Conservation (phyloP, 805 yeast species). For the Candida lessepsii region DNA sequence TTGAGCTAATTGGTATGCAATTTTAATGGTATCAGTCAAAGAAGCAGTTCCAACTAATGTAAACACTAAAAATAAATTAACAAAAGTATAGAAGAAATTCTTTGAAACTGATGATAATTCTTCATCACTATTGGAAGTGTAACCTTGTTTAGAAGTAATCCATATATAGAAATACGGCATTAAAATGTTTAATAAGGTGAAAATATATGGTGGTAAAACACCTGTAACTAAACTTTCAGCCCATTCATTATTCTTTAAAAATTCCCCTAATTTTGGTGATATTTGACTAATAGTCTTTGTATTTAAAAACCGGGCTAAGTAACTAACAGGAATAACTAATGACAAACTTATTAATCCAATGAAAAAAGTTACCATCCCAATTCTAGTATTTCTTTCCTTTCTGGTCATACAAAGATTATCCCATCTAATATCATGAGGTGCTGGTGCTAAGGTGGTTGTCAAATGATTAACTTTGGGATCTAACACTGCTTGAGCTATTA, state of each 20-base stretch:
- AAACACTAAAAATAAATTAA: conserved; percentile 88
- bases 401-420: conserved; percentile 80
- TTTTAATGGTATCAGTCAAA: conserved; percentile 82
- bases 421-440: conserved; percentile 96
- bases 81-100: conserved; percentile 92
- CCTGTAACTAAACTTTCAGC: conserved; percentile 82
- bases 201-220: conserved; percentile 84
- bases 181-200: conserved; percentile 76
- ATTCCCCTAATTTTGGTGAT: conserved; percentile 78
- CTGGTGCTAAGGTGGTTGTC: conserved; percentile 85
- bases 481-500: conserved; percentile 92
- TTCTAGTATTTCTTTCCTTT: conserved; percentile 63
- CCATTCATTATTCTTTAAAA: conserved; percentile 64
- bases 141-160: conserved; percentile 82
- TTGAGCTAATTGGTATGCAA: conserved; percentile 83
- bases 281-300: conserved; percentile 72
- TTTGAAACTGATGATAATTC: conserved; percentile 87
- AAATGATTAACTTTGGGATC: conserved; percentile 86
- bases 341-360: conserved; percentile 70
- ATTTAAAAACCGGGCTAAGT: conserved; percentile 78
- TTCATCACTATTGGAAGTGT: conserved; percentile 87
- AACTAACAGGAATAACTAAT: conserved; percentile 80
- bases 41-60: conserved; percentile 93
- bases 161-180: conserved; percentile 86
- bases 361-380: conserved; percentile 60